phyloP scores from a whole-genome alignment of 331 rosid genomes.

The Malus hybrid region DNA sequence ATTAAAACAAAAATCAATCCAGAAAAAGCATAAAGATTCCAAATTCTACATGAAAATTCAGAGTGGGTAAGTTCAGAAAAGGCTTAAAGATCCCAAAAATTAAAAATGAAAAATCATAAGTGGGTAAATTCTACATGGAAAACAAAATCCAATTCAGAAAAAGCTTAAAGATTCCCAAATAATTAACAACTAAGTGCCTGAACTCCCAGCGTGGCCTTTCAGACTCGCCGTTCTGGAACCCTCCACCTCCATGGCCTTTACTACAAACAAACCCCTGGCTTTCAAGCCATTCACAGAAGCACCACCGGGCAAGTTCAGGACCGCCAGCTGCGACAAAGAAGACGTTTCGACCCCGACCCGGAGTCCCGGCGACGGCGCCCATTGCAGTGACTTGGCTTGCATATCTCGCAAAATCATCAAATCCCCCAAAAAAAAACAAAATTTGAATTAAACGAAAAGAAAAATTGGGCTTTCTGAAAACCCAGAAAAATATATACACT shows the following conservation, averaged over 20 bases:
- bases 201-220: slow-evolving; percentile 30
- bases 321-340: slow-evolving; percentile 9
- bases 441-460: neutral
- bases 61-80: neutral
- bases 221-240: slow-evolving; percentile 25
- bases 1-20: neutral
- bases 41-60: neutral
- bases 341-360: neutral
- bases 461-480: neutral
- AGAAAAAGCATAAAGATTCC: neutral
- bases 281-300: slow-evolving; percentile 13
- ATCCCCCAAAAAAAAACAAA: neutral
- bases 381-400: slow-evolving; percentile 20
- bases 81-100: neutral
- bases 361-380: slow-evolving; percentile 9
- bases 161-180: too few relatives aligned
- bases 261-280: slow-evolving; percentile 23
- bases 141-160: too few relatives aligned
- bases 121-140: too few relatives aligned
- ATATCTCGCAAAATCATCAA: slow-evolving; percentile 22
- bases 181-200: slow-evolving; percentile 9
- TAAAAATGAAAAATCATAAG: too few relatives aligned
- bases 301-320: slow-evolving; percentile 10
- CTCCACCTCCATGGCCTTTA: slow-evolving; percentile 33
- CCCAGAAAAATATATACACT: neutral